Base-by-base conservation (phyloP, 305 asterid genomes). In the Fraxinus xanthoxyloides region DNA sequence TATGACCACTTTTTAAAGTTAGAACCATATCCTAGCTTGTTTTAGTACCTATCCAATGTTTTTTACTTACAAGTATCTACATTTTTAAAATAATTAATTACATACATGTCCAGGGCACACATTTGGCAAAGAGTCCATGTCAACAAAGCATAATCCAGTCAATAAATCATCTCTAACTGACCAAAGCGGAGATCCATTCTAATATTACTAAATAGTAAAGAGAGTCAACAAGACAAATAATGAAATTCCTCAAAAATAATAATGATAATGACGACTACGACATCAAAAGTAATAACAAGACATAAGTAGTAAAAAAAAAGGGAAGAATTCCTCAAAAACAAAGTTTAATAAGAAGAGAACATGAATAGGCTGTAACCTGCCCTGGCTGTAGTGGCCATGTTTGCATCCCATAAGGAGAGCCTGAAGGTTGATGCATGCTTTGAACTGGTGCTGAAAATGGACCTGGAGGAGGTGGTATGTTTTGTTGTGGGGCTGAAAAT, bases 321-420 rank as follows among this genome's bases (percentile, higher is more conserved):
- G 17, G 70, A 70, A 8, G 26, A 76, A 31, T 9, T 59, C 54
- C 69, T 79, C 79, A 79, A 72, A 72, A 72, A 69, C 10, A 72
- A 72, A 6, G 26, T 34, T 32, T 32, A 34, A 72, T 75, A 61
- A 61, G 13, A 82, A 48, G 77, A 73, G 7, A 81, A 51, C 24
- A 34, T 72, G 15, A 72, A 72, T 72, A 32, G 76, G 76, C 48
- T 34, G 48, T 34, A 72, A 97, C 99, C 98, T 93, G 98, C 63
- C 89, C 94, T 51, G 91, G 88, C 82, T 89, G 98, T 72, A 90
- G 86, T 75, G 94, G 94, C 98, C 97, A 92, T 7, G 93, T 81
- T 86, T 89, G 97, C 87, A 92, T 84, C 76, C 93, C 94, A 79
- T 86, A 94, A 74, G 98, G 97, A 79, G 97, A 87, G 78, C 86